Base-by-base conservation (phyloP, 768 basidiomycete species). In the Saitozyma podzolica region DNA sequence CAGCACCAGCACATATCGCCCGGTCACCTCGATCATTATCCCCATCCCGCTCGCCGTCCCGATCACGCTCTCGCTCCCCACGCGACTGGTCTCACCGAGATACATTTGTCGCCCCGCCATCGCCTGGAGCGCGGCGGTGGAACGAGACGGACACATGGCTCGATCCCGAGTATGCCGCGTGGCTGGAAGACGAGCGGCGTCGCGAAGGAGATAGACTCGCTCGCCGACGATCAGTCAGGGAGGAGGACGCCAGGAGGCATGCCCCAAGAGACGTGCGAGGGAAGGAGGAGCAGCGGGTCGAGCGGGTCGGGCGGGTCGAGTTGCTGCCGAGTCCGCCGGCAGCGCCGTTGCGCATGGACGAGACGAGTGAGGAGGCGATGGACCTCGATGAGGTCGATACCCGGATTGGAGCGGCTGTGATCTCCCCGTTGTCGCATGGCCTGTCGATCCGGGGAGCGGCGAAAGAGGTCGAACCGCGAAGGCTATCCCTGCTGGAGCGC, bases 131-230 rank as follows among this genome's bases (percentile, higher is more conserved):
- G 6, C 61, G 64, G 40, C 42, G 63, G 54, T 73, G 72, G 72
- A 52, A 72, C 51, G 62, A 76, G 43, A 55, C 63, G 2, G 74
- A 72, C 54, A 61, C 64, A 7, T 75, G 74, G 74, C 43, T 71
- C 1, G 71, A 73, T 63, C 74, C 74, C 10, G 68, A 73, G 16
- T 72, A 69, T 53, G 63, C 47, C 11, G 68, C 53, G 7, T 69
- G 68, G 69, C 54, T 66, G 14, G 68, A 65, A 3, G 69, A 70
- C n/a, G 65, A 70, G 54, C 13, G 29, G 19, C 59, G 6, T 57
- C 62, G 7, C 54, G 69, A 11, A 62, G 57, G 53, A 40, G 54
- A 42, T 19, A 47, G 37, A 63, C 54, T 6, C 39, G n/a, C 29
- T 29, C 29, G 29, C 29, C 29, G 59, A 54, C 50, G 59, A 20